A percentile compares a stretch with the other conserved stretches of the same genome.
Conservation (phyloP, 192 early-diverging fungal species). For the Funneliformis mosseae region DNA sequence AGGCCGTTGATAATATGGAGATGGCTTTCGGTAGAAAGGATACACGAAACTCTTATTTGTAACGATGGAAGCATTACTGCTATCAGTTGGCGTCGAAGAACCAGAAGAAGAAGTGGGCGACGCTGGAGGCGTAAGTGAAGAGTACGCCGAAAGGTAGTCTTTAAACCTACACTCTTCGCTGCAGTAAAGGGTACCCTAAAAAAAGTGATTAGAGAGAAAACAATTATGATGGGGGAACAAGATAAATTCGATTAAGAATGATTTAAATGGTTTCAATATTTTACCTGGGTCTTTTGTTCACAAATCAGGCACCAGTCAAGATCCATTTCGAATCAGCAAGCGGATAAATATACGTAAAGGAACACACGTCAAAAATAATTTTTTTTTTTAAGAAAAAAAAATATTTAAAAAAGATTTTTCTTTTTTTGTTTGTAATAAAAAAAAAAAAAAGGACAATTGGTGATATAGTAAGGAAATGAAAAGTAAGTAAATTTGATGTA, state of each 20-base stretch:
- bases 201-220: not conserved
- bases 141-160: slow-evolving; percentile 14
- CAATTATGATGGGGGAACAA: not conserved
- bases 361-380: not conserved
- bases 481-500: not conserved
- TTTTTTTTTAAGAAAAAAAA: no score
- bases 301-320: slow-evolving; percentile 28
- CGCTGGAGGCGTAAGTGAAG: not conserved
- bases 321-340: slow-evolving; percentile 13
- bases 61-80: not conserved
- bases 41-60: not conserved
- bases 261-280: not conserved
- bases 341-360: not conserved
- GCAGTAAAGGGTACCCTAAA: slow-evolving; percentile 1
- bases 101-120: slow-evolving; percentile 1
- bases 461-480: not conserved
- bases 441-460: not conserved
- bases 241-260: not conserved
- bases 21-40: slow-evolving; percentile 13
- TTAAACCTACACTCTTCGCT: slow-evolving; percentile 27
- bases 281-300: slow-evolving; percentile 16
- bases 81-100: not conserved
- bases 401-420: no score
- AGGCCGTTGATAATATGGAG: not conserved
- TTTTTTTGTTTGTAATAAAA: not conserved